Percentiles rank a stretch among this genome's conserved stretches.
Conservation (phyloP, 2,329 filamentous ascomycete genomes). For the Blastomyces silverae region DNA sequence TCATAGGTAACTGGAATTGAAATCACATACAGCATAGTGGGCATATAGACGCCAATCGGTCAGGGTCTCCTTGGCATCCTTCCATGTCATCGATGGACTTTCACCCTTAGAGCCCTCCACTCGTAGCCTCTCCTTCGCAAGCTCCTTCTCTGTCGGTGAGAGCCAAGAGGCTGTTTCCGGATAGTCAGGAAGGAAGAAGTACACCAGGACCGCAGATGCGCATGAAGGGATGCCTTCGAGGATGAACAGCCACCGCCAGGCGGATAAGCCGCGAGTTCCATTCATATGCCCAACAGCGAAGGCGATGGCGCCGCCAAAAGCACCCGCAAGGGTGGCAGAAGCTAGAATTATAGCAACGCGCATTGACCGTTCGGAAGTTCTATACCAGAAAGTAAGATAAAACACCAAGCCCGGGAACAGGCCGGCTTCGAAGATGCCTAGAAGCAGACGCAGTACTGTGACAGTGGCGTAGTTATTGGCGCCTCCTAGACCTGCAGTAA, state of each 20-base stretch:
- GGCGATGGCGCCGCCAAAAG: constrained; percentile 51
- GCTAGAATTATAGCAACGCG: constrained; percentile 51
- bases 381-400: constrained; percentile 51
- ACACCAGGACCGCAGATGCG: constrained; percentile 37
- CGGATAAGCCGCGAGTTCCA: constrained; percentile 31
- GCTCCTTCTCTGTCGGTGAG: constrained; percentile 38
- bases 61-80: constrained; percentile 43
- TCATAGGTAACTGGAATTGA: constrained; percentile 4
- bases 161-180: constrained; percentile 46
- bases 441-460: constrained; percentile 43
- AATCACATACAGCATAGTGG: constrained; percentile 44
- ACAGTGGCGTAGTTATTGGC: constrained; percentile 40
- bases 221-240: constrained; percentile 40
- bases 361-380: constrained; percentile 50
- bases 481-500: constrained; percentile 46
- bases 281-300: constrained; percentile 45
- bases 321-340: constrained; percentile 49
- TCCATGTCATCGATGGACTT: constrained; percentile 42
- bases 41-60: constrained; percentile 48
- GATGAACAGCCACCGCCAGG: constrained; percentile 46
- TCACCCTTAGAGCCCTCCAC: constrained; percentile 38
- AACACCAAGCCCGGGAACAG: constrained; percentile 47
- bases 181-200: constrained; percentile 45
- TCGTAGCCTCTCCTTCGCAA: constrained; percentile 38
- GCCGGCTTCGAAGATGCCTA: constrained; percentile 47